A percentile compares a stretch with the other conserved stretches of the same genome.
Evolutionary conservation across 2,329 filamentous ascomycete genomes (phyloP).

Genomic region (Geosmithia morbida): DNA sequence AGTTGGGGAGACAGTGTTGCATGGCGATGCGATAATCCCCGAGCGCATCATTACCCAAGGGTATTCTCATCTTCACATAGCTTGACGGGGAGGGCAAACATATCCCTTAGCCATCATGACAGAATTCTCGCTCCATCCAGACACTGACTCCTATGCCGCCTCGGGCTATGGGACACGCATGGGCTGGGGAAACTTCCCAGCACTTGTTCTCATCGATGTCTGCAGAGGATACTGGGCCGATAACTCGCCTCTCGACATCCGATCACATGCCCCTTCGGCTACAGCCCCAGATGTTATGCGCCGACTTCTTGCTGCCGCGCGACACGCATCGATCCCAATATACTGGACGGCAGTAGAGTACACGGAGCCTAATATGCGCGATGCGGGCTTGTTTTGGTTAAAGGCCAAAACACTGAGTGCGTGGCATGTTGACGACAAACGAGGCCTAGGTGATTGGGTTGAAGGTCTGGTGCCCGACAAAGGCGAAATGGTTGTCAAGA

Average conservation of each 20-base stretch:
- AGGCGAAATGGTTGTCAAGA: constrained; percentile 20
- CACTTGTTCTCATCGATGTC: constrained; percentile 28
- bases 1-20: too few species aligned
- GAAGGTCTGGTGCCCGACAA: constrained; percentile 19
- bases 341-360: constrained; percentile 29
- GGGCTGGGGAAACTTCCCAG: constrained; percentile 26
- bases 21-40: too few species aligned
- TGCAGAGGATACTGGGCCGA: constrained; percentile 29
- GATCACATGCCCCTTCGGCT: constrained; percentile 18
- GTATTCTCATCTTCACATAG: too few species aligned
- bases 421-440: constrained; percentile 21
- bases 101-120: neutral
- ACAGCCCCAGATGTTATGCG: constrained; percentile 21
- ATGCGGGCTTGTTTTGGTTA: constrained; percentile 26
- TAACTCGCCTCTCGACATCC: constrained; percentile 23
- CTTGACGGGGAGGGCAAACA: neutral
- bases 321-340: constrained; percentile 19
- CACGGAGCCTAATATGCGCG: constrained; percentile 24
- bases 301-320: constrained; percentile 22
- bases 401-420: constrained; percentile 26
- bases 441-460: constrained; percentile 22
- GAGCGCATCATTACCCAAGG: too few species aligned
- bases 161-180: constrained; percentile 25
- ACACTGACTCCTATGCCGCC: constrained; percentile 9
- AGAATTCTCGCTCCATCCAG: neutral